Evolutionary conservation across 164 flowering plant species (phyloP), one percentile per base, ranked within the genome.

Genomic region (Tetracentron sinense): DNA sequence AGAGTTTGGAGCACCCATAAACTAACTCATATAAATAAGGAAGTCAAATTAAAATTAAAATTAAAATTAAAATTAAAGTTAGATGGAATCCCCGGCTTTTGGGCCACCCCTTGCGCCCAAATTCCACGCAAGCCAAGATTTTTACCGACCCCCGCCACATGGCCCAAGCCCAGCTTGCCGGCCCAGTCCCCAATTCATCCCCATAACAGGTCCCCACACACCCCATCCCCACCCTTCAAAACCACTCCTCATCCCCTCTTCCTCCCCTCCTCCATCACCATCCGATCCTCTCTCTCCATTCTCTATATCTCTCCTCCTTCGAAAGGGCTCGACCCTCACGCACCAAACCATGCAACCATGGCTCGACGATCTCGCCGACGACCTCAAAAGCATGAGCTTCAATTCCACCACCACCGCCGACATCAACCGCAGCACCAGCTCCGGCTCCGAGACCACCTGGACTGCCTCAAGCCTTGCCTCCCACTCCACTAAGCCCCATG

Each of bases 321-420:
- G 30, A 25, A 10, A 52, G 55, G 30, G 55, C 51, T 27, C 50
- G 17, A 35, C 17, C 22, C 15, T 8, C 7, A 23, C 4, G n/a
- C 54, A 31, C 31, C 42, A 20, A 35, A 7, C 54, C 3, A 68
- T 75, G 79, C 81, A 75, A 66, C 81, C 83, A 54, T 77, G 69
- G 71, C 42, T 68, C 20, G 89, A 84, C 73, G 87, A 82, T 66
- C 53, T 80, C 12, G 64, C 84, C 55, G 91, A 84, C 75, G 90
- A 85, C 61, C 77, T 83, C 46, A 83, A 85, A 48, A 80, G 87
- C 76, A 33, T 84, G 51, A 87, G 96, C 73, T 89, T 87, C 87
- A 80, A 77, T 73, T 81, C 89, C 72, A 81, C 86, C 4, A 49
- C 85, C 55, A 74, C 82, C 14, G 63, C 73, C 2, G 82, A 72